Evolutionary conservation across 176 grass and related monocot species (phyloP).

Genomic region (Urochloa ruziziensis): DNA sequence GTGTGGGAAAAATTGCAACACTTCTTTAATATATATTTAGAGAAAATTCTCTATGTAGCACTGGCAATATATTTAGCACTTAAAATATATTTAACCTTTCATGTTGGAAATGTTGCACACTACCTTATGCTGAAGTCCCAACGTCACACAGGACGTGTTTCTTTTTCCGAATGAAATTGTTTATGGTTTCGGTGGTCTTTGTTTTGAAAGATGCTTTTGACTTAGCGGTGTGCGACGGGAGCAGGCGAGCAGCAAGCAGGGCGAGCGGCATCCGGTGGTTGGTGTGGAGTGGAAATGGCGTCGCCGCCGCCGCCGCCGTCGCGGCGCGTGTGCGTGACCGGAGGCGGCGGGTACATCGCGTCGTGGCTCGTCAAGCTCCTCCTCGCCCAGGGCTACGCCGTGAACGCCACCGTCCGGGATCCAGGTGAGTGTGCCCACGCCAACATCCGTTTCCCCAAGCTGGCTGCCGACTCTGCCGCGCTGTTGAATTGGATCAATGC

Average conservation of each 20-base stretch:
- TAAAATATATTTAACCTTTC: no score
- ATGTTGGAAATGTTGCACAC: no score
- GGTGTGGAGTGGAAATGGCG: background rate
- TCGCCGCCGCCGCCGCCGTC: background rate
- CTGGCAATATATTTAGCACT: no score
- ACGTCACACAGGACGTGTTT: no score
- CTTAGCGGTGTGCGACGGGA: background rate
- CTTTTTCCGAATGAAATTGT: no score
- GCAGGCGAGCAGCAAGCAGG: background rate
- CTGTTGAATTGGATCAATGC: background rate
- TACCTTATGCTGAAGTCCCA: no score
- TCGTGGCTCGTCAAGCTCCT: constrained; percentile 69
- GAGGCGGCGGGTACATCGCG: constrained; percentile 42
- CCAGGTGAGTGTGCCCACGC: constrained; percentile 19
- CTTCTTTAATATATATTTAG: no score
- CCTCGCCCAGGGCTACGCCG: constrained; percentile 51
- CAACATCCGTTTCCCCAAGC: no score
- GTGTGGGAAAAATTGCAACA: no score
- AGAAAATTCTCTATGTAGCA: no score
- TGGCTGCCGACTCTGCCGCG: background rate
- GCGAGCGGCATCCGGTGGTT: background rate
- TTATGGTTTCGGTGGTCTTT: background rate
- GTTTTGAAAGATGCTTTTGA: background rate
- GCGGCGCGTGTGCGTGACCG: constrained; percentile 41
- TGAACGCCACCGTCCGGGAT: constrained; percentile 59